phyloP scores from a whole-genome alignment of 2,329 filamentous ascomycete species.

The Didymella arachidicola region DNA sequence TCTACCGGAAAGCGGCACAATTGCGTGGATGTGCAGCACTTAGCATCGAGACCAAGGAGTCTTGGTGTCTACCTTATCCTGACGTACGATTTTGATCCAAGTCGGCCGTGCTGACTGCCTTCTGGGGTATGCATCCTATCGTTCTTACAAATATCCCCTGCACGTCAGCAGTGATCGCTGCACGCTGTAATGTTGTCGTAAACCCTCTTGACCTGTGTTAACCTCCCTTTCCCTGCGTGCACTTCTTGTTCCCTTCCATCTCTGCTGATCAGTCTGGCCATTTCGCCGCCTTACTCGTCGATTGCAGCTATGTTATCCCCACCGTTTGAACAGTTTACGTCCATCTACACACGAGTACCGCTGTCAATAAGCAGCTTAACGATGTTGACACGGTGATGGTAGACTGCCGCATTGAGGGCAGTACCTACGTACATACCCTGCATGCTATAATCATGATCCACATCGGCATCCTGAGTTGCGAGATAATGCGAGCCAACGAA shows the following conservation, averaged over 20 bases:
- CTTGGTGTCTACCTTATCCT: slow-evolving; percentile 12
- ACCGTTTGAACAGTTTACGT: background rate
- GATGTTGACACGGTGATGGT: background rate
- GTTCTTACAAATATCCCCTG: background rate
- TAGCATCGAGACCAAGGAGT: slow-evolving; percentile 4
- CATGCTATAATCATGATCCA: background rate
- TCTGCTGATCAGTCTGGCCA: background rate
- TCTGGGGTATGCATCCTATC: background rate
- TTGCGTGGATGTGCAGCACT: background rate
- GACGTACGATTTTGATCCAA: slow-evolving; percentile 3
- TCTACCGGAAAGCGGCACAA: slow-evolving; percentile 4
- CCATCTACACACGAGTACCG: background rate
- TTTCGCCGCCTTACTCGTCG: background rate
- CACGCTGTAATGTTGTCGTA: background rate
- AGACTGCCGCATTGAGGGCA: background rate
- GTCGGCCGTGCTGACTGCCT: background rate
- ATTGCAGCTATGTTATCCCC: background rate
- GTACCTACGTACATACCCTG: background rate
- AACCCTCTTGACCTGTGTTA: background rate
- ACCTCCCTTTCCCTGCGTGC: no score
- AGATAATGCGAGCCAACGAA: background rate
- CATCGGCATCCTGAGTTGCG: background rate
- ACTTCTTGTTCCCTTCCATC: background rate
- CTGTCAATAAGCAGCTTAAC: background rate
- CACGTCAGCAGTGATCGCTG: background rate